These are phyloP conservation scores for Venturia effusa DNA, from an alignment of 2,329 filamentous ascomycete species.

Conservation along the genomic window DNA sequence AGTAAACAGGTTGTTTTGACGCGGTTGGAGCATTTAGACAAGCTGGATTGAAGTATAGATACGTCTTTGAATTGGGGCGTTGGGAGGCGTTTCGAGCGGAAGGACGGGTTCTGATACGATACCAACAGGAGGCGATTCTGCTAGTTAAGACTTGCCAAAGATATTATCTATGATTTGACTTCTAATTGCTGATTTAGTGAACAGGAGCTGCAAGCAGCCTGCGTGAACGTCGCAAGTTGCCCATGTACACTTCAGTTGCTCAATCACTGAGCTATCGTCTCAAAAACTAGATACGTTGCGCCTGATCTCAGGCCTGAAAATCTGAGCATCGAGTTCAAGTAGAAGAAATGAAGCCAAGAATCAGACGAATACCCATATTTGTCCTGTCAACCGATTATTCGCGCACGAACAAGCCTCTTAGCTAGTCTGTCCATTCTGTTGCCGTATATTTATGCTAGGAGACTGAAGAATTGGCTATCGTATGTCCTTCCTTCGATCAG, in stretches of 20 bases:
- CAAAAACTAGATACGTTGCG: background rate
- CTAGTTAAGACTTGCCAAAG: background rate
- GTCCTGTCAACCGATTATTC: background rate
- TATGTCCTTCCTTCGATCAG: background rate
- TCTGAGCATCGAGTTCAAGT: background rate
- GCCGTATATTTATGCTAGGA: background rate
- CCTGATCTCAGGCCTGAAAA: background rate
- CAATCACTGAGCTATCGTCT: background rate
- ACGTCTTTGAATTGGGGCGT: background rate
- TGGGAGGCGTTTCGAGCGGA: background rate
- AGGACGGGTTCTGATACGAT: background rate
- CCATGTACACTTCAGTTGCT: background rate
- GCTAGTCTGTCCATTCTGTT: background rate
- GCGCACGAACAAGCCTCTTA: background rate
- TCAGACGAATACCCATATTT: background rate
- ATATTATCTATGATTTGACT: background rate
- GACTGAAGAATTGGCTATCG: background rate
- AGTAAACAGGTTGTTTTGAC: constrained; percentile 97
- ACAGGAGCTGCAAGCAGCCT: background rate
- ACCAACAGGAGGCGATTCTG: background rate
- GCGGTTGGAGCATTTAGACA: constrained; percentile 87
- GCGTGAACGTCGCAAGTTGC: background rate
- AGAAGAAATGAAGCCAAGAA: background rate
- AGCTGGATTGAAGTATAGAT: constrained; percentile 56
- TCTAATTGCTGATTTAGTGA: background rate